Evolutionary conservation across 331 rosid species (phyloP).

Genomic region (Pyracantha coccinea): DNA sequence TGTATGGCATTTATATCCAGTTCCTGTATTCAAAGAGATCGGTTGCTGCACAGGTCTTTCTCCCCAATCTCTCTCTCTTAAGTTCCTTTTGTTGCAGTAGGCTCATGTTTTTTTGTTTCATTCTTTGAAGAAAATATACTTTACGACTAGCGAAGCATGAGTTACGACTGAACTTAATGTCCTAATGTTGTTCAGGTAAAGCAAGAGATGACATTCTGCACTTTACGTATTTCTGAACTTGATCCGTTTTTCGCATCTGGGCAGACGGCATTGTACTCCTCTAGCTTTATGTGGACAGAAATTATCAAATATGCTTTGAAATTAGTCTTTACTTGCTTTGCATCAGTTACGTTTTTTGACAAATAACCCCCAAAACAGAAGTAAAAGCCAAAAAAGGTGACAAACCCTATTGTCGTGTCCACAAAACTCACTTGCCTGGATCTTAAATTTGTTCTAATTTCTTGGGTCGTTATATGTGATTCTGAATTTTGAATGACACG

Average conservation of each 20-base stretch:
- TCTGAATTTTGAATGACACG: not conserved
- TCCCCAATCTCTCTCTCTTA: no score
- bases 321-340: not conserved
- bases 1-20: no score
- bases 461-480: not conserved
- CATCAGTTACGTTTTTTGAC: not conserved
- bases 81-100: not conserved
- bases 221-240: not conserved
- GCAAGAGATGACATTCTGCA: not conserved
- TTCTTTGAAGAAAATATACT: not conserved
- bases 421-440: not conserved
- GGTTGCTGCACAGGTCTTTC: no score
- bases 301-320: not conserved
- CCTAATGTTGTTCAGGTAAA: not conserved
- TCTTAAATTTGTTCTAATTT: not conserved
- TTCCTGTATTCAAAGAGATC: no score
- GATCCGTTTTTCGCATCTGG: no score
- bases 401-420: not conserved
- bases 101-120: not conserved
- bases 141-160: conserved; percentile 36
- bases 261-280: no score
- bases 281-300: no score
- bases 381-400: no score
- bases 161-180: not conserved
- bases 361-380: not conserved